Evolutionary conservation across 352 stramenopile genomes (phyloP).

Genomic region (Globisporangium middletonii): DNA sequence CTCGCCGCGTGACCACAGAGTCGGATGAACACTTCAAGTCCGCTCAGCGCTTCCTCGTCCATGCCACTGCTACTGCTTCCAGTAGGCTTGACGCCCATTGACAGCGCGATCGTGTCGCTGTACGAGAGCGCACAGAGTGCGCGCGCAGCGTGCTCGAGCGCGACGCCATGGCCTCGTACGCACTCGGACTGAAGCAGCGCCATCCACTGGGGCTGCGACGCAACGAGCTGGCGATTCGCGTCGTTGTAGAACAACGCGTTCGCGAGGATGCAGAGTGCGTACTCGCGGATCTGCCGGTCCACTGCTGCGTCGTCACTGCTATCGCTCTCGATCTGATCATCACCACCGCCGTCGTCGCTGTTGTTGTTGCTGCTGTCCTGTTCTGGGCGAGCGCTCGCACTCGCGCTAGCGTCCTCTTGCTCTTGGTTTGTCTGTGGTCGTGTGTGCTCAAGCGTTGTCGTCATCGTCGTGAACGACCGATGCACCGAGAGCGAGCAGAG

Average conservation of each 20-base stretch:
- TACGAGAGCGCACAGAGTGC: slow-evolving; percentile 81
- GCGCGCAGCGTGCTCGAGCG: slow-evolving; percentile 66
- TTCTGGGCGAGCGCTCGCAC: slow-evolving; percentile 6
- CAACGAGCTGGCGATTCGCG: slow-evolving; percentile 73
- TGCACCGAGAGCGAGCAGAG: slow-evolving; percentile 29
- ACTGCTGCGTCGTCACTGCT: slow-evolving; percentile 10
- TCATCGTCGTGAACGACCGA: neutral
- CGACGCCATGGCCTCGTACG: slow-evolving; percentile 17
- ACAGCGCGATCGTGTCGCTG: slow-evolving; percentile 65
- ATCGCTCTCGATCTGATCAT: neutral
- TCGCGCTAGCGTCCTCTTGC: neutral
- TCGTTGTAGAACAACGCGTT: slow-evolving; percentile 90
- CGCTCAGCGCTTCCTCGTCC: slow-evolving; percentile 17
- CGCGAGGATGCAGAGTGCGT: slow-evolving; percentile 67
- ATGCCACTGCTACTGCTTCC: neutral
- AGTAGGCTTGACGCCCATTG: slow-evolving; percentile 25
- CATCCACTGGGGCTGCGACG: slow-evolving; percentile 48
- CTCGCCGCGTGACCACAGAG: slow-evolving; percentile 28
- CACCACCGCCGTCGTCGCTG: neutral
- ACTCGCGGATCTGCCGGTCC: slow-evolving; percentile 43
- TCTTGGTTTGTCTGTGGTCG: neutral
- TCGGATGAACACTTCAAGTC: slow-evolving; percentile 41
- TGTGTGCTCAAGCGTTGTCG: slow-evolving; percentile 5
- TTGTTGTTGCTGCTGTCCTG: slow-evolving; percentile 3
- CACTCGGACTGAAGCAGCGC: slow-evolving; percentile 49